phyloP scores from a whole-genome alignment of 176 grass and related monocot species.

The Hordeum marinum region DNA sequence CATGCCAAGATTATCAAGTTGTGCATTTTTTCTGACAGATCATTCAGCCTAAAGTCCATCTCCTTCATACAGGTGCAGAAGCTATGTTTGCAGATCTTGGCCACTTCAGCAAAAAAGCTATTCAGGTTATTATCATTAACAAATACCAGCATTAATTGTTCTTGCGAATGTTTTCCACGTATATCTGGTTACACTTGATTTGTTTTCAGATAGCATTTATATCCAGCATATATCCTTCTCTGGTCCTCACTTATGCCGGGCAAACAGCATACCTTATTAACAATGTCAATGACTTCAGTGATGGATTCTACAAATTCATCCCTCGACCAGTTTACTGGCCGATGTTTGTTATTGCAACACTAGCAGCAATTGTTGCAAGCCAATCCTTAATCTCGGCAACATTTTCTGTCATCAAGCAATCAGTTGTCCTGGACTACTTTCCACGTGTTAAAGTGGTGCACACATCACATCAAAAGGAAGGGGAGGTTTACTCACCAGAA shows the following conservation, averaged over 20 bases:
- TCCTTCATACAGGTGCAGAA: slow-evolving; percentile 59
- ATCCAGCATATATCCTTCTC: slow-evolving; percentile 82
- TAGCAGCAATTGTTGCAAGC: slow-evolving; percentile 77
- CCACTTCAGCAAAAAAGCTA: slow-evolving; percentile 76
- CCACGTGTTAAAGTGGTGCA: slow-evolving; percentile 86
- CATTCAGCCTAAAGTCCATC: not conserved
- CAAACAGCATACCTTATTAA: slow-evolving; percentile 84
- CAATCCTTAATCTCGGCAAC: slow-evolving; percentile 85
- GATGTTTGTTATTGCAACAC: slow-evolving; percentile 72
- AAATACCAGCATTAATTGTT: not conserved
- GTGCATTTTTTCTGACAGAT: not conserved
- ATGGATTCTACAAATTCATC: slow-evolving; percentile 84
- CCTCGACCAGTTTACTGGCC: slow-evolving; percentile 74
- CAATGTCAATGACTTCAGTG: slow-evolving; percentile 60
- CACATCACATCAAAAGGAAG: slow-evolving; percentile 73
- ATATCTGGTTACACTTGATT: not conserved
- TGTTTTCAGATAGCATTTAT: slow-evolving; percentile 70
- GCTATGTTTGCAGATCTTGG: slow-evolving; percentile 94
- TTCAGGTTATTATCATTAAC: slow-evolving; percentile 51
- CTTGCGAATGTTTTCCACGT: not conserved
- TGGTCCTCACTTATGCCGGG: slow-evolving; percentile 81
- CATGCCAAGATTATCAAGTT: not conserved
- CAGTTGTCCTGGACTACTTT: slow-evolving; percentile 73
- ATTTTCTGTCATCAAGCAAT: slow-evolving; percentile 92
- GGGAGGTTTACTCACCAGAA: slow-evolving; percentile 88